phyloP scores from a whole-genome alignment of 495 filamentous ascomycete species.

The Aspergillus avenaceus region DNA sequence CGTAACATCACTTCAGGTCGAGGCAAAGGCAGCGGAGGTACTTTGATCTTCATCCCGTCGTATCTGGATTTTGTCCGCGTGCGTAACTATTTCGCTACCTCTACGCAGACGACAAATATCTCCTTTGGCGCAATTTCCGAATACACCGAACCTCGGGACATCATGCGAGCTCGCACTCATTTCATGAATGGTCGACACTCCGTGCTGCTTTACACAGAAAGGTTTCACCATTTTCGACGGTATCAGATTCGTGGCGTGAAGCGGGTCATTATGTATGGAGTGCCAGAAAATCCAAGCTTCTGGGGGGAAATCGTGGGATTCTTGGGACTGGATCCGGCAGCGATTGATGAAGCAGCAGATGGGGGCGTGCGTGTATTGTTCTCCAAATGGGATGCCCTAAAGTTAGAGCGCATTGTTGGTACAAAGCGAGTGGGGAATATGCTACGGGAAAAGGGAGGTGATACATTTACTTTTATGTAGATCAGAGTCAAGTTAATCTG shows the following conservation, averaged over 20 bases:
- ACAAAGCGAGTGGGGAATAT: conserved; percentile 63
- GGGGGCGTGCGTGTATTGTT: conserved; percentile 67
- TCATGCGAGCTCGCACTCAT: conserved; percentile 78
- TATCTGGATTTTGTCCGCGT: conserved; percentile 93
- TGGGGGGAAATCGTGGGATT: conserved; percentile 83
- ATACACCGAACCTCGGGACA: conserved; percentile 71
- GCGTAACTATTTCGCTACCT: conserved; percentile 84
- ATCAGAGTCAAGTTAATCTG: neutral
- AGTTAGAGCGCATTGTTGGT: conserved; percentile 85
- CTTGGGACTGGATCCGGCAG: conserved; percentile 46
- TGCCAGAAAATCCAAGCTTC: conserved; percentile 85
- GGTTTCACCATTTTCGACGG: conserved; percentile 89
- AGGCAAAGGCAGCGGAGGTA: conserved; percentile 47
- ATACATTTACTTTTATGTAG: conserved; percentile 69
- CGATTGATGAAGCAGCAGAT: conserved; percentile 33
- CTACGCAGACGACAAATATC: conserved; percentile 58
- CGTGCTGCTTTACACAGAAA: conserved; percentile 84
- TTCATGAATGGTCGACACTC: conserved; percentile 79
- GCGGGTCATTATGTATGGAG: conserved; percentile 75
- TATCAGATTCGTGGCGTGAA: conserved; percentile 76
- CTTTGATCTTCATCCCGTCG: conserved; percentile 81
- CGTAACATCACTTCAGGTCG: conserved; percentile 47
- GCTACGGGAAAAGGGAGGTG: conserved; percentile 71
- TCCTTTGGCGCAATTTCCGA: conserved; percentile 86
- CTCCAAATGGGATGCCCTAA: conserved; percentile 82